Percentiles rank a stretch among this genome's conserved stretches.
These are phyloP conservation scores for Isoetes engelmannii DNA, from an alignment of 83 land plant genomes.

Conservation along the genomic window DNA sequence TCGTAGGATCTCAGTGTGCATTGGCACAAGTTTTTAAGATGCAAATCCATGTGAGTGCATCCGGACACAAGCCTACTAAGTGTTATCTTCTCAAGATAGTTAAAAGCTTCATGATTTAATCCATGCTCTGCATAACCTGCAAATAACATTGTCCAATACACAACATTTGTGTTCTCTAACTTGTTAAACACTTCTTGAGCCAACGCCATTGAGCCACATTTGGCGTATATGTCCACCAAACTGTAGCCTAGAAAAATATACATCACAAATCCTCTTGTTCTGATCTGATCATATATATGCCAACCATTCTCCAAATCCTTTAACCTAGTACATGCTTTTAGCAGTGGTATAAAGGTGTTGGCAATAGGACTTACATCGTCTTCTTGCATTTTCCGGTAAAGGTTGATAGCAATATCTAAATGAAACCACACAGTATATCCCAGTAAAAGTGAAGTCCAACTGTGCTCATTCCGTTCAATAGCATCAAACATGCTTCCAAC, in stretches of 20 bases:
- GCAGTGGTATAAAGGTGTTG: slow-evolving; percentile 15
- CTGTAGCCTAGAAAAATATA: not conserved
- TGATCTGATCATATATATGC: slow-evolving; percentile 3
- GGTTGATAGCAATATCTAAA: slow-evolving; percentile 5
- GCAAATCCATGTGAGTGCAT: not conserved
- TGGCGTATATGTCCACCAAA: slow-evolving; percentile 1
- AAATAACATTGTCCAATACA: not conserved
- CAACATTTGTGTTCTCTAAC: not conserved
- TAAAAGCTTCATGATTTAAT: slow-evolving; percentile 4
- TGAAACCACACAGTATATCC: not conserved
- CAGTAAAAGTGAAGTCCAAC: slow-evolving; percentile 5
- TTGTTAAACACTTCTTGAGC: not conserved
- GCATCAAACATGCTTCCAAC: slow-evolving; percentile 12
- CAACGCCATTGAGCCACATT: slow-evolving; percentile 1
- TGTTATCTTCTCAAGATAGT: not conserved
- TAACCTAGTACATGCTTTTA: slow-evolving; percentile 9
- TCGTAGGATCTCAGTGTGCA: not conserved
- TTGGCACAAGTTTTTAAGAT: not conserved
- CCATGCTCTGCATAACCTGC: slow-evolving; percentile 5
- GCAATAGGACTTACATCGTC: slow-evolving; percentile 7
- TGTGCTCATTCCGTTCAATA: not conserved
- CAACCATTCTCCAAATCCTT: not conserved
- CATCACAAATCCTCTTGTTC: not conserved
- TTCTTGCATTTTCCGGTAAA: slow-evolving; percentile 18
- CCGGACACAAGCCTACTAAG: not conserved